Base-by-base conservation (phyloP, 2,329 filamentous ascomycete genomes). In the Thielaviopsis ethacetica region DNA sequence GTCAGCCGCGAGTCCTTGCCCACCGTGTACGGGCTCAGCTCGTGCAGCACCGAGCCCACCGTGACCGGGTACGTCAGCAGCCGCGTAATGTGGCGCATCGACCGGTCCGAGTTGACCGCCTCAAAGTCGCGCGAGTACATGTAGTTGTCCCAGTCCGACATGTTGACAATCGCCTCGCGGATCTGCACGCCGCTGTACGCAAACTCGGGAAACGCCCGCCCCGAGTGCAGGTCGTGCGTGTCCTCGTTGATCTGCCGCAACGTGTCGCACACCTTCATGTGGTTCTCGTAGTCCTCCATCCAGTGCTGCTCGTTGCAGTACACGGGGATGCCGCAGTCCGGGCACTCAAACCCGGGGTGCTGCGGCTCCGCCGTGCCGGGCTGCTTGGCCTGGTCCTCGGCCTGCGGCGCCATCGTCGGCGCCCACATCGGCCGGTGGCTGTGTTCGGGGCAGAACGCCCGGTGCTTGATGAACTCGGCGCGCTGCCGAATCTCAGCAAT, bases 91-190 rank as follows among this genome's bases (percentile, higher is more conserved):
- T 98, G 94, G 62, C 93, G 80, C 83, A 98, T 86, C 66, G 84
- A 85, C 61, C 91, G 81, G 68, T 95, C 91, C 62, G 90, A 83
- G 69, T 98, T 90, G 68, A 98, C 84, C 5, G 94, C 94, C 64
- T 85, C 81, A 66, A 93, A 97, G 66, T 95, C 86, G 66, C 93
- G 80, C 2, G 90, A 94, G 69, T 95, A 98, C 67, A 98, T 76
- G 65, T 94, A 88, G 0, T 93, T 97, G 71, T 98, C 93, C 93
- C 93, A 98, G 70, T 94, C 98, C 51, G 86, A 95, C 86, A 98
- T 91, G 72, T 98, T 98, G 64, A 96, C 82, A 64, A 93, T 78
- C 38, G 90, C 88, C 69, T 96, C 91, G 64, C 96, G 91, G 69
- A 96, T 83, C 73, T 96, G 91, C 58, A 84, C 78, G 15, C 86